Conservation (phyloP, 1,284 basidiomycete species). For the Trichosporon coremiiforme region DNA sequence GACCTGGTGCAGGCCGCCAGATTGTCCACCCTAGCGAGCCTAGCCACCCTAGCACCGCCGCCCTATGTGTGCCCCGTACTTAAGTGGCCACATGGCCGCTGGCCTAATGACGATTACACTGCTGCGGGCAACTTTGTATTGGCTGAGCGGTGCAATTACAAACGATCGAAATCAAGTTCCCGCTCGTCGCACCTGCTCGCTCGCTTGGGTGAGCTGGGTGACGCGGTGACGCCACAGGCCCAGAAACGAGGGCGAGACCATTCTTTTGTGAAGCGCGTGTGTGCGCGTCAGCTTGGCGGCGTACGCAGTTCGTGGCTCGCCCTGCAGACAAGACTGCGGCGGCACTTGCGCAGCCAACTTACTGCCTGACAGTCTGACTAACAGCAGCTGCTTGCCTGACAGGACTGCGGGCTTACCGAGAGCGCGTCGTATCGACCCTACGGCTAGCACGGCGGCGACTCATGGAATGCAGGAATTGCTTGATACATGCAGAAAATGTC, state of each 20-base stretch:
- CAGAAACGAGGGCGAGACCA: not conserved
- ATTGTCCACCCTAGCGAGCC: not conserved
- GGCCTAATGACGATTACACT: not conserved
- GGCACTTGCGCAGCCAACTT: not conserved
- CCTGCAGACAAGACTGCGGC: not conserved
- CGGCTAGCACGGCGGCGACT: too few relatives aligned
- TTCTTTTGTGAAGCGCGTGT: slow-evolving; percentile 5
- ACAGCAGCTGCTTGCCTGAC: not conserved
- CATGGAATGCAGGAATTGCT: slow-evolving; percentile 14
- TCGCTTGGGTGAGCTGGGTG: not conserved
- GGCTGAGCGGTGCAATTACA: not conserved
- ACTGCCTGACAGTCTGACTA: not conserved
- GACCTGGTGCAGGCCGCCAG: not conserved
- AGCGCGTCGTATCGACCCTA: too few relatives aligned
- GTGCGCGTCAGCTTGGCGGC: not conserved
- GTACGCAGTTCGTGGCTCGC: slow-evolving; percentile 4
- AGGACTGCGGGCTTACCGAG: too few relatives aligned
- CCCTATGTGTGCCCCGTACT: slow-evolving; percentile 1
- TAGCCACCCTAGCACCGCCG: not conserved
- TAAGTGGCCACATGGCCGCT: not conserved
- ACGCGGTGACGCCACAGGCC: slow-evolving; percentile 7
- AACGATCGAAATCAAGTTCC: not conserved
- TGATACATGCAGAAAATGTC: slow-evolving; percentile 18
- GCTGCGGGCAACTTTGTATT: not conserved
- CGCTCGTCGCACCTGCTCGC: not conserved